These are phyloP conservation scores for Termitomyces sp. DNA, from an alignment of 768 basidiomycete species.

Conservation along the genomic window DNA sequence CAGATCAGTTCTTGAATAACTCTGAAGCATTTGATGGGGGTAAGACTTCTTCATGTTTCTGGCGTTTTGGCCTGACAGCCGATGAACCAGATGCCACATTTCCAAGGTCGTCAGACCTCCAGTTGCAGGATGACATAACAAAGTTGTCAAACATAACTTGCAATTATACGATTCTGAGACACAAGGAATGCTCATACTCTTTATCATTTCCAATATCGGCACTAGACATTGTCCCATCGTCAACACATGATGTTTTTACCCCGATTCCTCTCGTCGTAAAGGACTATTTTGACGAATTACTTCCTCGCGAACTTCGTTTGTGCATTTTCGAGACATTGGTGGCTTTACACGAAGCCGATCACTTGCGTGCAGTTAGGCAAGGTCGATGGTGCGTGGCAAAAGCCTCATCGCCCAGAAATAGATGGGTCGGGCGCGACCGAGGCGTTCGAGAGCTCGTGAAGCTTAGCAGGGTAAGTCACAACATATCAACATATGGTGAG, in stretches of 20 bases:
- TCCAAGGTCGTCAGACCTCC: conserved; percentile 7
- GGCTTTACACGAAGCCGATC: conserved; percentile 52
- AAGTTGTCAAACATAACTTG: neutral
- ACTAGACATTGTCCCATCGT: conserved; percentile 51
- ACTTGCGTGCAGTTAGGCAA: conserved; percentile 35
- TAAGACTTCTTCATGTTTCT: conserved; percentile 34
- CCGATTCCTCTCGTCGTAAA: conserved; percentile 43
- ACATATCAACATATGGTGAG: neutral
- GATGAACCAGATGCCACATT: conserved; percentile 16
- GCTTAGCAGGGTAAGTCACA: conserved; percentile 61
- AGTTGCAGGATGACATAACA: conserved; percentile 1
- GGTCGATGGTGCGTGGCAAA: conserved; percentile 55
- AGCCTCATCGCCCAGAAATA: conserved; percentile 54
- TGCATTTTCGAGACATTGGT: conserved; percentile 52
- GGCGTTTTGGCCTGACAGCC: conserved; percentile 32
- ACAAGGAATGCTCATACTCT: conserved; percentile 58
- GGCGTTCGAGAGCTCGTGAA: conserved; percentile 76
- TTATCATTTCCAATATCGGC: conserved; percentile 57
- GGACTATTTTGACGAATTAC: conserved; percentile 61
- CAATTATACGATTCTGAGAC: conserved; percentile 22
- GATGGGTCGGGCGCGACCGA: conserved; percentile 72
- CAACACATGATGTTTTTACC: conserved; percentile 43
- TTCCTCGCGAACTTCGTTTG: conserved; percentile 70
- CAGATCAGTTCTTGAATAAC: conserved; percentile 1
- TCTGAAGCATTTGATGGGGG: conserved; percentile 17